These are phyloP conservation scores for Sugiyamaella paludigena DNA, from an alignment of 1,139 yeast genomes.

Conservation along the genomic window DNA sequence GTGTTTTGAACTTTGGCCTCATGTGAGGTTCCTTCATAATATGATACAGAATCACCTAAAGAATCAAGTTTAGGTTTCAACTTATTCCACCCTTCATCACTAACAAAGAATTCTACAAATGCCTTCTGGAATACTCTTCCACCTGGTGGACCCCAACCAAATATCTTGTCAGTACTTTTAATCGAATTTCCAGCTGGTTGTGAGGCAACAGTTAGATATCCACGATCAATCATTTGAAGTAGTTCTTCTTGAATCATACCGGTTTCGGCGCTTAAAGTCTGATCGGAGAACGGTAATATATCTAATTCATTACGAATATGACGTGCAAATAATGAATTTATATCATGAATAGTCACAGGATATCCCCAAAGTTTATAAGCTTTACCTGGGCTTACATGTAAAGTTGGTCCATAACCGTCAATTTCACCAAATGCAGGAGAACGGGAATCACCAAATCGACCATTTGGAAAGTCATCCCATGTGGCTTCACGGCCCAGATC, in stretches of 20 bases:
- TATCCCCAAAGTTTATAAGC: constrained; percentile 82
- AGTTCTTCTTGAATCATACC: constrained; percentile 89
- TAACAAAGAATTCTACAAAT: constrained; percentile 83
- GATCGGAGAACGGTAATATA: constrained; percentile 88
- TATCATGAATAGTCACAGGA: constrained; percentile 63
- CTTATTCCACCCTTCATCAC: constrained; percentile 64
- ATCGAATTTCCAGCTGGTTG: constrained; percentile 89
- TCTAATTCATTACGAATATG: constrained; percentile 75
- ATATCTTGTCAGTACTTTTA: constrained; percentile 73
- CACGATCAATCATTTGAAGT: constrained; percentile 68
- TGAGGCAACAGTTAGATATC: constrained; percentile 86
- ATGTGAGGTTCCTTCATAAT: constrained; percentile 62
- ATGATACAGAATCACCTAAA: constrained; percentile 51
- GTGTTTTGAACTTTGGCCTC: constrained; percentile 45
- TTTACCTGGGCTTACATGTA: constrained; percentile 67
- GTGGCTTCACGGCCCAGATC: constrained; percentile 87
- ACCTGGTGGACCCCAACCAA: constrained; percentile 95
- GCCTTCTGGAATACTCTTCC: constrained; percentile 93
- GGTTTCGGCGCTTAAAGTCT: constrained; percentile 83
- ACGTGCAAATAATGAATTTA: constrained; percentile 64
- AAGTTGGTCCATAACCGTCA: constrained; percentile 93
- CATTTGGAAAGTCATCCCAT: constrained; percentile 98
- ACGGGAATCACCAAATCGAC: constrained; percentile 94
- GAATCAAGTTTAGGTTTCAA: constrained; percentile 53
- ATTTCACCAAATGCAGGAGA: constrained; percentile 97